A percentile compares a stretch with the other conserved stretches of the same genome.
phyloP scores from a whole-genome alignment of 495 filamentous ascomycete genomes.

The Tuber umbilicatum region DNA sequence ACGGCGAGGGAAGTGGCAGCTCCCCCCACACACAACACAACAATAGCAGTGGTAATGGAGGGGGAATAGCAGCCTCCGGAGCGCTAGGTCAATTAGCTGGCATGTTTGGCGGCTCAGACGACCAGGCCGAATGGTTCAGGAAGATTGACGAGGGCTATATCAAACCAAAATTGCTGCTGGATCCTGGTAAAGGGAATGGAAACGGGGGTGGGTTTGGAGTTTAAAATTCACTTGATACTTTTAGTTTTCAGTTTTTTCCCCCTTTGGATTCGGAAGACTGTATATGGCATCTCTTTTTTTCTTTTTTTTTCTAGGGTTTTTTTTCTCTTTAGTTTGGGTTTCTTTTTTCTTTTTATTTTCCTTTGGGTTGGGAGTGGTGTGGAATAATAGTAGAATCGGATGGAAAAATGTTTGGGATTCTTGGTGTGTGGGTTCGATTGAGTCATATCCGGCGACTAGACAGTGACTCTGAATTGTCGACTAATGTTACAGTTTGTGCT shows the following conservation, averaged over 20 bases:
- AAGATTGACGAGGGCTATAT: constrained; percentile 95
- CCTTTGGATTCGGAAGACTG: not conserved
- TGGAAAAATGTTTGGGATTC: not conserved
- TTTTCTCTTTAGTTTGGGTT: not conserved
- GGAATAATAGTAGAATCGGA: constrained; percentile 19
- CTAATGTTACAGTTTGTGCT: not conserved
- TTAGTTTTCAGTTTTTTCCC: not conserved
- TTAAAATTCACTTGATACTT: constrained; percentile 8
- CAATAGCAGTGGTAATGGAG: constrained; percentile 11
- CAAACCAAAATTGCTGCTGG: constrained; percentile 84
- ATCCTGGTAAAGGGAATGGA: constrained; percentile 52
- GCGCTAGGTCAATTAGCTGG: constrained; percentile 61
- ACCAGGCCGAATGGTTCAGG: constrained; percentile 84
- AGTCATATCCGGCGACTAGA: constrained; percentile 3
- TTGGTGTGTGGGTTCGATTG: not conserved
- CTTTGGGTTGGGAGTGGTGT: not conserved
- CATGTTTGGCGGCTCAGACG: constrained; percentile 68
- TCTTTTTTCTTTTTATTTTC: constrained; percentile 13
- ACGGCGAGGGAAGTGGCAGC: constrained; percentile 37
- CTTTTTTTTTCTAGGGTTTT: not conserved
- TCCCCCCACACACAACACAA: constrained; percentile 49
- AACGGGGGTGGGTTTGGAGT: constrained; percentile 20
- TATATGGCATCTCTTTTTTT: not conserved
- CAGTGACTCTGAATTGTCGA: not conserved
- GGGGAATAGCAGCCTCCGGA: constrained; percentile 50